A percentile compares a stretch with the other conserved stretches of the same genome.
These are phyloP conservation scores for Scheffersomyces cryptocercus DNA, from an alignment of 1,139 yeast species.

Conservation along the genomic window DNA sequence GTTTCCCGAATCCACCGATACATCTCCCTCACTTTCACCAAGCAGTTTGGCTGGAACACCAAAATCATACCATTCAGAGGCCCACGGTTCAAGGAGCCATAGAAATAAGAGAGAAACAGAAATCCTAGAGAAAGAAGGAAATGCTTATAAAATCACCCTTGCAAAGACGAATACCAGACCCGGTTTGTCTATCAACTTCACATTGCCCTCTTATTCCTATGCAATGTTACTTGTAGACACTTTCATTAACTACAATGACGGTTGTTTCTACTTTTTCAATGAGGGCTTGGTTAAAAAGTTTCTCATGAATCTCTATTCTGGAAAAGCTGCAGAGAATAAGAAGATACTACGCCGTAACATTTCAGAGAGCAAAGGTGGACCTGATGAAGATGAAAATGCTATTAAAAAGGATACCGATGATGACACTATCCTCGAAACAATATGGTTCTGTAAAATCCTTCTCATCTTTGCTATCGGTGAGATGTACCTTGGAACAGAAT, in stretches of 20 bases:
- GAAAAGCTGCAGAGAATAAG: conserved; percentile 42
- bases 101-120: conserved; percentile 36
- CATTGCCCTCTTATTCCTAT: conserved; percentile 74
- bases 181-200: conserved; percentile 65
- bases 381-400: conserved; percentile 44
- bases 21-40: conserved; percentile 11
- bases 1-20: conserved; percentile 12
- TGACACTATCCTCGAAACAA: conserved; percentile 68
- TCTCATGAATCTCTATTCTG: conserved; percentile 58
- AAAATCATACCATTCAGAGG: conserved; percentile 4
- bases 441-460: conserved; percentile 78
- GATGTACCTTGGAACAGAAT: conserved; percentile 76
- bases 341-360: conserved; percentile 40
- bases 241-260: conserved; percentile 77
- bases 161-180: conserved; percentile 70
- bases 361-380: conserved; percentile 18
- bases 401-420: conserved; percentile 47
- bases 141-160: conserved; percentile 67
- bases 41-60: conserved; percentile 6
- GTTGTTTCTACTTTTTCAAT: conserved; percentile 84
- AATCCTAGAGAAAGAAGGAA: conserved; percentile 69
- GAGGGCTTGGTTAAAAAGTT: conserved; percentile 74
- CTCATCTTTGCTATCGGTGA: conserved; percentile 82
- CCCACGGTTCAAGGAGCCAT: neutral
- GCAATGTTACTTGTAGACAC: conserved; percentile 76